Conservation (phyloP, 2,329 filamentous ascomycete species). For the Fusarium pseudoanthophilum region DNA sequence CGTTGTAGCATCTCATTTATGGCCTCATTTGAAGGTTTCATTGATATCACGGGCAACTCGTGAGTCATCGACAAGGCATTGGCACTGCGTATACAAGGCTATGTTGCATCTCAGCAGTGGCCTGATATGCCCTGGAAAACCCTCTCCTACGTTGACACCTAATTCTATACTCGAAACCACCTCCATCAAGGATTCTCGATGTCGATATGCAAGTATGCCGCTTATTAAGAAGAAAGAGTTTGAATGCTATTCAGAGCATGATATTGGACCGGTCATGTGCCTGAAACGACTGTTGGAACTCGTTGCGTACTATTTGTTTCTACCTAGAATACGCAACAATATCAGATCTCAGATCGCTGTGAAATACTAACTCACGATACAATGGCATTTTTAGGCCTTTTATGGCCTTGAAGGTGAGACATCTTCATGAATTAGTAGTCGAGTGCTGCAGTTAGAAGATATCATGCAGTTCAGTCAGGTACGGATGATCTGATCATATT, state of each 20-base stretch:
- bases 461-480: slow-evolving; percentile 1
- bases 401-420: background rate
- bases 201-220: background rate
- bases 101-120: background rate
- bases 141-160: background rate
- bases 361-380: background rate
- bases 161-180: background rate
- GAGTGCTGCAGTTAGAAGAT: background rate
- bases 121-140: background rate
- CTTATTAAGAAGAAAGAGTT: background rate
- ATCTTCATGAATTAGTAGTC: background rate
- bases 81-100: background rate
- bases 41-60: background rate
- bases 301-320: too few relatives aligned
- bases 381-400: background rate
- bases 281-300: background rate
- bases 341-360: background rate
- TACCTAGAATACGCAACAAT: too few relatives aligned
- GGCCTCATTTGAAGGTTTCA: background rate
- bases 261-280: background rate
- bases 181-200: background rate
- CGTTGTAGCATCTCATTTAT: background rate
- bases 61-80: background rate
- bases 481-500: slow-evolving; percentile 1
- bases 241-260: background rate